Conservation (phyloP, 495 filamentous ascomycete species). For the Hypomontagnella submonticulosa region DNA sequence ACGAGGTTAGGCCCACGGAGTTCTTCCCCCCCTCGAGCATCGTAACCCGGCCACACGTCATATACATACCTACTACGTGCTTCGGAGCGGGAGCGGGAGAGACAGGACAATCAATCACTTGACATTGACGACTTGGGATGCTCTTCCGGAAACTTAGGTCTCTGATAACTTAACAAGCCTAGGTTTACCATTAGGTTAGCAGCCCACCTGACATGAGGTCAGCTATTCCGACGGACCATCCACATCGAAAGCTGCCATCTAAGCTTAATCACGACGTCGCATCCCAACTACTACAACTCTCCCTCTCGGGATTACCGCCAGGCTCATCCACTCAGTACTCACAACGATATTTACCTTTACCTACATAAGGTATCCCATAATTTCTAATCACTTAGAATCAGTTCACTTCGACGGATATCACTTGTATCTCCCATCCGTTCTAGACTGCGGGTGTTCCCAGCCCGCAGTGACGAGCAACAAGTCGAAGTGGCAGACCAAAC, state of each 20-base stretch:
- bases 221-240: slow-evolving; percentile 38
- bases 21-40: slow-evolving; percentile 7
- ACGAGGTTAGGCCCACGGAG: neutral
- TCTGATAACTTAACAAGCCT: slow-evolving; percentile 9
- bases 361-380: slow-evolving; percentile 15
- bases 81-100: slow-evolving; percentile 15
- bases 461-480: slow-evolving; percentile 46
- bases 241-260: slow-evolving; percentile 35
- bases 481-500: slow-evolving; percentile 60
- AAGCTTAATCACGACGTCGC: slow-evolving; percentile 40
- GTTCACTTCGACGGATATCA: slow-evolving; percentile 23
- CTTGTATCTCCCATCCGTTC: slow-evolving; percentile 29
- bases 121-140: slow-evolving; percentile 16
- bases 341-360: slow-evolving; percentile 20
- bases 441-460: slow-evolving; percentile 44
- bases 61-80: too few relatives aligned
- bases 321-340: slow-evolving; percentile 12
- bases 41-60: slow-evolving; percentile 29
- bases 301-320: slow-evolving; percentile 9
- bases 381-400: slow-evolving; percentile 7
- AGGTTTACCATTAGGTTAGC: slow-evolving; percentile 32
- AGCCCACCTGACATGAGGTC: slow-evolving; percentile 48
- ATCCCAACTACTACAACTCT: slow-evolving; percentile 24
- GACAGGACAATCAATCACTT: slow-evolving; percentile 28
- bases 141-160: slow-evolving; percentile 11